phyloP scores from a whole-genome alignment of 208 protist genomes.

The Leishmania gerbilli region DNA sequence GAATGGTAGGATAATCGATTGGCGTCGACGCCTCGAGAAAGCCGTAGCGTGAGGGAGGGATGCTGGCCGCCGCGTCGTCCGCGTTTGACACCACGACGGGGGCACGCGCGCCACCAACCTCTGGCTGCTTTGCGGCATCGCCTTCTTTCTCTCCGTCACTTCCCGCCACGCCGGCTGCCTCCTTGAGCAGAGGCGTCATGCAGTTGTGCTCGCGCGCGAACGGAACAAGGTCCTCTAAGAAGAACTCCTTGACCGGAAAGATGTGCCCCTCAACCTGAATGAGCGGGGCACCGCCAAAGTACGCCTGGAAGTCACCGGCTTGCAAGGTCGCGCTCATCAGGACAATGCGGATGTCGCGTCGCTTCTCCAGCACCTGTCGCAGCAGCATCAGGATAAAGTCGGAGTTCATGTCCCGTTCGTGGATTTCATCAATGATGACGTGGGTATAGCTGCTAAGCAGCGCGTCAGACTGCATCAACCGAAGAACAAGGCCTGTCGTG shows the following conservation, averaged over 20 bases:
- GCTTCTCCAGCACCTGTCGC: conserved; percentile 71
- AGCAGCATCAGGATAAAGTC: conserved; percentile 99
- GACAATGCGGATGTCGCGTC: conserved; percentile 97
- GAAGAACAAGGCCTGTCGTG: conserved; percentile 98
- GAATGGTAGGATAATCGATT: conserved; percentile 84
- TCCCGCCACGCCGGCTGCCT: conserved; percentile 27
- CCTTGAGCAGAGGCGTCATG: conserved; percentile 76
- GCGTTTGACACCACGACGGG: neutral
- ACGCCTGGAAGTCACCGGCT: conserved; percentile 79
- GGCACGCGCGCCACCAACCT: neutral
- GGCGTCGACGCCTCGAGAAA: conserved; percentile 55
- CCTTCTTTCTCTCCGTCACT: neutral
- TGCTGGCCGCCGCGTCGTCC: neutral
- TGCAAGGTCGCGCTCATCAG: conserved; percentile 96
- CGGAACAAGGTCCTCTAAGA: conserved; percentile 78
- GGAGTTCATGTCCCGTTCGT: conserved; percentile 99
- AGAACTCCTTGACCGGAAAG: conserved; percentile 86
- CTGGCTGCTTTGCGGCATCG: conserved; percentile 12
- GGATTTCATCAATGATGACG: conserved; percentile 99
- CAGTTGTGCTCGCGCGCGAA: conserved; percentile 68
- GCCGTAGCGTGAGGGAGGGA: conserved; percentile 47
- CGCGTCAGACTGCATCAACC: conserved; percentile 90
- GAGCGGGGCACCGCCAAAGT: conserved; percentile 82
- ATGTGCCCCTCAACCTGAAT: conserved; percentile 87
- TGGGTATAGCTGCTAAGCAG: conserved; percentile 92